Evolutionary conservation across 2,329 filamentous ascomycete species (phyloP).

Genomic region (Alternaria metachromatica): DNA sequence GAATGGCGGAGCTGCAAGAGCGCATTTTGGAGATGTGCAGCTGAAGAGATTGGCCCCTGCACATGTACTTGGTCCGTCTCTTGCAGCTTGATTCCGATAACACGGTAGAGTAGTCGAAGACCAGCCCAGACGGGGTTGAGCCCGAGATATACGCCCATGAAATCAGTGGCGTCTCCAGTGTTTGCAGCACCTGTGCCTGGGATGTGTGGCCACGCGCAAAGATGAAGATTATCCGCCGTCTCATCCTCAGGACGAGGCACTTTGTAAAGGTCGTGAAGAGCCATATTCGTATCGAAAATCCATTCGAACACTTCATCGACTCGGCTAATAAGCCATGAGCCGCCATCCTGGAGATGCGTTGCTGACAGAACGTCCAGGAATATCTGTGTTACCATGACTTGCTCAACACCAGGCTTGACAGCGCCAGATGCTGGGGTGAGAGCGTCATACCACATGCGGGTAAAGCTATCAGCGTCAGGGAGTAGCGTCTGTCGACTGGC

Average conservation of each 20-base stretch:
- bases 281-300: neutral
- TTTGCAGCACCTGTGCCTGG: neutral
- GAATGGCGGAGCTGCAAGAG: neutral
- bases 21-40: neutral
- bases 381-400: neutral
- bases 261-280: neutral
- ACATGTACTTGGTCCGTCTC: neutral
- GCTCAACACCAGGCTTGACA: neutral
- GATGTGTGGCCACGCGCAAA: neutral
- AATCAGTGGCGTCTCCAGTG: neutral
- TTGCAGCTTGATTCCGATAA: neutral
- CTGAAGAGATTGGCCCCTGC: neutral
- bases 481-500: neutral
- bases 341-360: neutral
- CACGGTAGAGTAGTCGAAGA: neutral
- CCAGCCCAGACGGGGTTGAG: neutral
- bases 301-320: neutral
- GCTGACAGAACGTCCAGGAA: neutral
- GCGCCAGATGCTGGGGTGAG: neutral
- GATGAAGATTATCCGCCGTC: neutral
- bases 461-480: neutral
- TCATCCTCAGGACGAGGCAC: neutral
- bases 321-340: neutral
- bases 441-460: neutral
- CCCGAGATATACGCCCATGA: neutral